These are phyloP conservation scores for Phytophthora pinifolia DNA, from an alignment of 352 stramenopile genomes.

Conservation along the genomic window DNA sequence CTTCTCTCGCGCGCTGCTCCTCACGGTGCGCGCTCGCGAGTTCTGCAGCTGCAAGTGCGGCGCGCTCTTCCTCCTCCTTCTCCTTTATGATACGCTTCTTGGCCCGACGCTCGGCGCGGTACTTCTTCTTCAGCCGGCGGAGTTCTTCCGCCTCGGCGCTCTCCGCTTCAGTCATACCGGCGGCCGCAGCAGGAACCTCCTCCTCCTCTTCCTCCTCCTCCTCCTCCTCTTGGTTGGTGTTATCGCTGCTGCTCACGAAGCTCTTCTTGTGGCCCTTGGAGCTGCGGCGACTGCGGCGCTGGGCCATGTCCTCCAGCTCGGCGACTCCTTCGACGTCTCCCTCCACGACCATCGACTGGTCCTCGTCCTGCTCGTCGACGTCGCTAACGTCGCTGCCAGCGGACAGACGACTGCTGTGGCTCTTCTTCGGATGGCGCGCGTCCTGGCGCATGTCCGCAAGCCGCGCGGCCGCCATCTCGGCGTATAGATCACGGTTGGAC, in stretches of 20 bases:
- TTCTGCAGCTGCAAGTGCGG: slow-evolving; percentile 34
- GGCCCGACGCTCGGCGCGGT: slow-evolving; percentile 39
- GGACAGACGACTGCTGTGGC: slow-evolving; percentile 18
- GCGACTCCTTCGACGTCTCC: slow-evolving; percentile 13
- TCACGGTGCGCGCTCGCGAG: slow-evolving; percentile 40
- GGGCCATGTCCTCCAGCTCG: slow-evolving; percentile 19
- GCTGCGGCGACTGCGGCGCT: slow-evolving; percentile 25
- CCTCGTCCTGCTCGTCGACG: slow-evolving; percentile 26
- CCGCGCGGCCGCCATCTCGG: slow-evolving; percentile 66
- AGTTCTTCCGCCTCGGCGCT: slow-evolving; percentile 35
- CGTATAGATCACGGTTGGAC: slow-evolving; percentile 69
- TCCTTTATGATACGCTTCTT: slow-evolving; percentile 39
- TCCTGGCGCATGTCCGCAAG: slow-evolving; percentile 64
- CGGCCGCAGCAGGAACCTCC: background rate
- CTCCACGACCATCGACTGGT: slow-evolving; percentile 25
- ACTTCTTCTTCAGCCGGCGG: slow-evolving; percentile 34
- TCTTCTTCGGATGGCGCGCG: slow-evolving; percentile 53
- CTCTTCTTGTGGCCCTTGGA: slow-evolving; percentile 34
- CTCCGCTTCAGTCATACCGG: slow-evolving; percentile 9
- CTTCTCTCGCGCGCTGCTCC: slow-evolving; percentile 41
- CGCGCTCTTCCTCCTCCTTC: slow-evolving; percentile 41
- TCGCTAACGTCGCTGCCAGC: slow-evolving; percentile 27
- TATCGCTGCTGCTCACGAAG: slow-evolving; percentile 28
- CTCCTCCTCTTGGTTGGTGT: slow-evolving; percentile 23
- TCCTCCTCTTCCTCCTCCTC: slow-evolving; percentile 19